Percentiles rank a stretch among this genome's conserved stretches.
Conservation (phyloP, 306 rosid genomes). For the Pyrus pyrifolia region DNA sequence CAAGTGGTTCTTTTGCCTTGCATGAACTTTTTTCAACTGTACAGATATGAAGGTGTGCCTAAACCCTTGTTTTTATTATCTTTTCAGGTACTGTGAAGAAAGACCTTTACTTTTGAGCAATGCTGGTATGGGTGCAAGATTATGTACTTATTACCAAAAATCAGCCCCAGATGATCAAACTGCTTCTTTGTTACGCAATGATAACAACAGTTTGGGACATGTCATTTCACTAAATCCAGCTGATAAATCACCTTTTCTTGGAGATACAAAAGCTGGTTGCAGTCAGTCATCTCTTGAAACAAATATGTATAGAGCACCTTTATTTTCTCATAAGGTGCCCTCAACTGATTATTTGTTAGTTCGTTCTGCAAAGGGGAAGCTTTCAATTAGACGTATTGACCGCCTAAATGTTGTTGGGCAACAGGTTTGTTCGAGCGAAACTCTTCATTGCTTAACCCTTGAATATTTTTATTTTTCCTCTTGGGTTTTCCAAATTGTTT, state of each 20-base stretch:
- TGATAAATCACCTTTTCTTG: constrained; percentile 95
- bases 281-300: constrained; percentile 89
- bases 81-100: constrained; percentile 88
- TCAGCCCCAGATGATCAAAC: constrained; percentile 78
- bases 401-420: constrained; percentile 78
- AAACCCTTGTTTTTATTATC: constrained; percentile 15
- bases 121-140: constrained; percentile 93
- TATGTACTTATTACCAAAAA: constrained; percentile 91
- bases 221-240: constrained; percentile 76
- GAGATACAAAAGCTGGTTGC: constrained; percentile 78
- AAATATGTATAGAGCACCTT: constrained; percentile 93
- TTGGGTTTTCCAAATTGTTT: background rate
- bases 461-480: background rate
- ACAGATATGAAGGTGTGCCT: constrained; percentile 5
- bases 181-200: constrained; percentile 63
- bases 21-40: background rate
- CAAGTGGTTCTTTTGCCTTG: background rate
- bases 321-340: constrained; percentile 82
- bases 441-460: constrained; percentile 6
- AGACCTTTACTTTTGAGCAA: constrained; percentile 91
- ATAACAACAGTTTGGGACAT: constrained; percentile 64
- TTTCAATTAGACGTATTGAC: constrained; percentile 85
- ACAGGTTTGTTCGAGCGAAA: constrained; percentile 52
- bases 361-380: constrained; percentile 93
- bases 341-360: constrained; percentile 78